Evolutionary conservation across 768 basidiomycete genomes (phyloP).

Genomic region (Boletus bicolor): DNA sequence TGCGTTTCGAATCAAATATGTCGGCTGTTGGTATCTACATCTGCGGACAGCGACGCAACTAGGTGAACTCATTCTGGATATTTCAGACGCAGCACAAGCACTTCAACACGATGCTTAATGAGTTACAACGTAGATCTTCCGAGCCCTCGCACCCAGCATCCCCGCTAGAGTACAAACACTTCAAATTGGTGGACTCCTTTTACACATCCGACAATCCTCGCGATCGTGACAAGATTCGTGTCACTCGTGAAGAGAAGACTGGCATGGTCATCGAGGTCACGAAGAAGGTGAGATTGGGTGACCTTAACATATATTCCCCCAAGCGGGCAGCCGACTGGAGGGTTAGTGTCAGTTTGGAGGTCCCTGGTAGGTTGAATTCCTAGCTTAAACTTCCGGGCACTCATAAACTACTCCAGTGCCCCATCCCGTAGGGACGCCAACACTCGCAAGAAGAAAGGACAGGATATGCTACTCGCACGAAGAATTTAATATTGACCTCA

Average conservation of each 20-base stretch:
- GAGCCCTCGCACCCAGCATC: slow-evolving; percentile 51
- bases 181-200: slow-evolving; percentile 77
- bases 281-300: slow-evolving; percentile 78
- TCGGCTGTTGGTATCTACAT: slow-evolving; percentile 54
- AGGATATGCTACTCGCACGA: slow-evolving; percentile 92
- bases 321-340: slow-evolving; percentile 87
- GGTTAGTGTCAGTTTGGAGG: slow-evolving; percentile 89
- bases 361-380: slow-evolving; percentile 58
- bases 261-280: slow-evolving; percentile 61
- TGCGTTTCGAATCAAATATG: slow-evolving; percentile 94
- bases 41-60: slow-evolving; percentile 4
- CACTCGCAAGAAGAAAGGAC: slow-evolving; percentile 75
- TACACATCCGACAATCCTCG: slow-evolving; percentile 44
- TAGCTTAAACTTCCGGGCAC: background rate
- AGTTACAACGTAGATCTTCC: slow-evolving; percentile 57
- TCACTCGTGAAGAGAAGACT: slow-evolving; percentile 79
- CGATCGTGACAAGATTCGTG: slow-evolving; percentile 63
- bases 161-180: slow-evolving; percentile 73
- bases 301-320: slow-evolving; percentile 85
- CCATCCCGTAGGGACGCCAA: slow-evolving; percentile 62
- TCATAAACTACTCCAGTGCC: slow-evolving; percentile 42
- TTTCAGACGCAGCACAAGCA: slow-evolving; percentile 79
- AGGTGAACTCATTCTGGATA: slow-evolving; percentile 10
- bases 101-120: slow-evolving; percentile 85
- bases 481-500: slow-evolving; percentile 89